Evolutionary conservation across 805 yeast genomes (phyloP).

Genomic region (Priceomyces castillae): DNA sequence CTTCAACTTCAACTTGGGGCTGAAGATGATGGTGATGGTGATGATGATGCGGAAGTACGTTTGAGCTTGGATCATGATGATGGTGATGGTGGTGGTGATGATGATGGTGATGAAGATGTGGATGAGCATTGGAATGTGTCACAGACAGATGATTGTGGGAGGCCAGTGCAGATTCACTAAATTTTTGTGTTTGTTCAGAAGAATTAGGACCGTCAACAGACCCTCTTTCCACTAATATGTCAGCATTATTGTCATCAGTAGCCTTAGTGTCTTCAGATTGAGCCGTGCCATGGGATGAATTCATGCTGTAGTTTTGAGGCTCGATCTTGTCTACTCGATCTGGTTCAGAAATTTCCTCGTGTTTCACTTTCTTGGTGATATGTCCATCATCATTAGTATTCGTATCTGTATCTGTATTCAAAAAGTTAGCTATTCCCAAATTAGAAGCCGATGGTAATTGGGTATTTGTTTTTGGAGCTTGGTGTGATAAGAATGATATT

Average conservation of each 20-base stretch:
- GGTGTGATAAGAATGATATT: constrained; percentile 27
- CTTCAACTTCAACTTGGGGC: constrained; percentile 1
- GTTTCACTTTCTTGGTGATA: constrained; percentile 7
- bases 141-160: constrained; percentile 7
- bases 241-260: background rate
- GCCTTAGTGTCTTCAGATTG: background rate
- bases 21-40: constrained; percentile 15
- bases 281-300: background rate
- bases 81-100: constrained; percentile 13
- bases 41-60: constrained; percentile 16
- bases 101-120: constrained; percentile 11
- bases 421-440: constrained; percentile 21
- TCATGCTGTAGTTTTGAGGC: background rate
- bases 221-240: background rate
- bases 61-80: constrained; percentile 5
- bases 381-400: constrained; percentile 4
- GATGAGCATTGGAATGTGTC: constrained; percentile 6
- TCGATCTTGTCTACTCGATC: background rate
- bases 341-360: constrained; percentile 5
- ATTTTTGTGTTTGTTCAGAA: background rate
- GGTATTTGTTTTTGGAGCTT: background rate
- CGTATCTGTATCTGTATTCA: constrained; percentile 10
- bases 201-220: background rate
- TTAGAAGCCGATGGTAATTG: constrained; percentile 16
- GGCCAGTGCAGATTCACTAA: background rate